phyloP scores from a whole-genome alignment of 2,329 filamentous ascomycete genomes.

The Thielaviopsis punctulata region DNA sequence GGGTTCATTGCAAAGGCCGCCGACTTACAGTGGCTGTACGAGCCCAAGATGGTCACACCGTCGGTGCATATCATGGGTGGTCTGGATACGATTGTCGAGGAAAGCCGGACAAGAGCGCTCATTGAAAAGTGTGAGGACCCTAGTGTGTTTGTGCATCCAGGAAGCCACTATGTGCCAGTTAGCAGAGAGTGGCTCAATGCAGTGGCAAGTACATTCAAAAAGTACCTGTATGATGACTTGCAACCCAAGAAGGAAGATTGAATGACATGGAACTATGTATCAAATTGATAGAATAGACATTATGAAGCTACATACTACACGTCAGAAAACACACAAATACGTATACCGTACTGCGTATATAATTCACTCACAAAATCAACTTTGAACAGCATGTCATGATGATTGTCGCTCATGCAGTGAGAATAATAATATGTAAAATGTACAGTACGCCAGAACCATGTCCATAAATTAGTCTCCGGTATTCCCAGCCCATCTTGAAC shows the following conservation, averaged over 20 bases:
- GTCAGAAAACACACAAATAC: too few species aligned
- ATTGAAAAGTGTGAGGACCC: conserved; percentile 44
- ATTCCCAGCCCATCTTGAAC: conserved; percentile 15
- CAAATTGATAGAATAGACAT: not conserved
- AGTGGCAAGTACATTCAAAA: conserved; percentile 51
- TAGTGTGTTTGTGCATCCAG: conserved; percentile 53
- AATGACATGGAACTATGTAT: not conserved
- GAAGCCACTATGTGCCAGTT: conserved; percentile 78
- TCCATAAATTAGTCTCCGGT: conserved; percentile 16
- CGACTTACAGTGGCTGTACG: conserved; percentile 46
- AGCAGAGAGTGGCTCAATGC: conserved; percentile 66
- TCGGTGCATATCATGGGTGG: conserved; percentile 69
- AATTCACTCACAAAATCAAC: conserved; percentile 12
- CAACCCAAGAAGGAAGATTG: conserved; percentile 7
- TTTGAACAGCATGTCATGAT: conserved; percentile 9
- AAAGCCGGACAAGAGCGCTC: conserved; percentile 49
- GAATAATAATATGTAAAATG: conserved; percentile 20
- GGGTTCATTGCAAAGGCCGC: conserved; percentile 53
- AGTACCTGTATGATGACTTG: conserved; percentile 18
- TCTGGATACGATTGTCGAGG: conserved; percentile 76
- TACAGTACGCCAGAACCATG: conserved; percentile 18
- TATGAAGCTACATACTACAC: not conserved
- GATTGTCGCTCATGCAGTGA: not conserved
- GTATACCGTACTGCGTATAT: too few species aligned
- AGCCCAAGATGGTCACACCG: conserved; percentile 59